Evolutionary conservation across 1,139 yeast genomes (phyloP), one percentile per base, ranked within the genome.

Genomic region (Debaryomycetaceae sp.): DNA sequence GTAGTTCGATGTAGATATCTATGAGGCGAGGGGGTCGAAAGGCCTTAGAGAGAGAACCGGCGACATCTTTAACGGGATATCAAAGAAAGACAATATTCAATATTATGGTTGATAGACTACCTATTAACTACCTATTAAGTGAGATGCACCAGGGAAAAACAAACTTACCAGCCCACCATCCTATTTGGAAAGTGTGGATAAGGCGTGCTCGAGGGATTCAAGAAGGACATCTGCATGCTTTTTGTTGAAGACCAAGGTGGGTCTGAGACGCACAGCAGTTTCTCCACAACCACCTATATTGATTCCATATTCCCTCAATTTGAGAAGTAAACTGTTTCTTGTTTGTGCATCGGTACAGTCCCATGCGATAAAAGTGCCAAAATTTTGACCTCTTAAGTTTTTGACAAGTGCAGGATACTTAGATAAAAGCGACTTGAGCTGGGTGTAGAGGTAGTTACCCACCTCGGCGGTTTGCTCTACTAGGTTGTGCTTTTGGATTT

Each of bases 341-440:
- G 58, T 53, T 28, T 63, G 65, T 15, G 73, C 56, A 35, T 67
- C 59, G 37, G 67, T 70, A 52, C 79, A 70, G 55, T 81, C 84
- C 83, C 86, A 83, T n/a, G 89, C 88, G 57, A 83, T 81, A 56
- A 82, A 83, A 17, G 87, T 81, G 43, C 86, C 89, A 59, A 78
- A 78, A 48, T 68, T 63, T 53, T 82, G 74, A 44, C 91, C 89
- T 65, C 91, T 76, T 56, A 83, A 69, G 58, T 78, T 76, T 44
- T 59, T 59, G 38, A 79, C 61, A 46, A 61, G 60, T 16, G 59
- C 55, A 17, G 83, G 79, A 53, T 70, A 69, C 49, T 73, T 67
- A 8, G 53, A 49, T 40, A 75, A 65, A 30, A 82, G 49, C 4
- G 53, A 51, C 42, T 63, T 66, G 49, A 83, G 70, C 47, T 73